A percentile compares a stretch with the other conserved stretches of the same genome.
Conservation (phyloP, 306 rosid genomes). For the Fragaria nilgerrensis region DNA sequence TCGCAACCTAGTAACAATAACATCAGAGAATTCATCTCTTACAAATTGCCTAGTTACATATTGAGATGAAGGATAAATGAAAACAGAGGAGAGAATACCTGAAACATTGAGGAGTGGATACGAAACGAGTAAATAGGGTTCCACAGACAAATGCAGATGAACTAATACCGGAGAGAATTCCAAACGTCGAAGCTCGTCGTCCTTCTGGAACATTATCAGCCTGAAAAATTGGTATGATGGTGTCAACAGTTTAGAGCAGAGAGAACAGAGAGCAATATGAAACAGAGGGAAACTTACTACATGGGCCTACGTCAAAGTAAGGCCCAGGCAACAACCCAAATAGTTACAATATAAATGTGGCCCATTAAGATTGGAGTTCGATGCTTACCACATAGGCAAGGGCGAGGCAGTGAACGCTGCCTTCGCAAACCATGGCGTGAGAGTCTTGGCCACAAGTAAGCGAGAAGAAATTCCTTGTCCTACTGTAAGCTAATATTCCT, state of each 20-base stretch:
- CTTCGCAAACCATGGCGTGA: conserved; percentile 74
- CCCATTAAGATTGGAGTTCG: neutral
- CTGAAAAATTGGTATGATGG: conserved; percentile 32
- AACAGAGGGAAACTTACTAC: neutral
- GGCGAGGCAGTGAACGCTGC: conserved; percentile 77
- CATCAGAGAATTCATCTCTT: neutral
- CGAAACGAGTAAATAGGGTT: conserved; percentile 76
- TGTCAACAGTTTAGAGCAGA: neutral
- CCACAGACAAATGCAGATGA: conserved; percentile 80
- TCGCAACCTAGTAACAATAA: conserved; percentile 50
- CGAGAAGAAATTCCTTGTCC: conserved; percentile 52
- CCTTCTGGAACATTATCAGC: conserved; percentile 85
- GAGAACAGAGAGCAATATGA: neutral
- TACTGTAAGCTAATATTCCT: conserved; percentile 70
- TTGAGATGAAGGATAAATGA: neutral
- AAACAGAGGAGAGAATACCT: conserved; percentile 37
- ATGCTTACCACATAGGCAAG: conserved; percentile 76
- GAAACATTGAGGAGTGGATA: conserved; percentile 66
- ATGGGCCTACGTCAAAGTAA: neutral
- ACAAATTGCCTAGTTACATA: neutral
- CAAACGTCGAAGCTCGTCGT: conserved; percentile 64
- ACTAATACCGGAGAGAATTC: conserved; percentile 66
- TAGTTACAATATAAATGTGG: neutral
- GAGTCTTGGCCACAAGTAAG: conserved; percentile 59
- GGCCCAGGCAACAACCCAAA: neutral